These are phyloP conservation scores for Jatropha curcas DNA, from an alignment of 345 rosid species.

Conservation along the genomic window DNA sequence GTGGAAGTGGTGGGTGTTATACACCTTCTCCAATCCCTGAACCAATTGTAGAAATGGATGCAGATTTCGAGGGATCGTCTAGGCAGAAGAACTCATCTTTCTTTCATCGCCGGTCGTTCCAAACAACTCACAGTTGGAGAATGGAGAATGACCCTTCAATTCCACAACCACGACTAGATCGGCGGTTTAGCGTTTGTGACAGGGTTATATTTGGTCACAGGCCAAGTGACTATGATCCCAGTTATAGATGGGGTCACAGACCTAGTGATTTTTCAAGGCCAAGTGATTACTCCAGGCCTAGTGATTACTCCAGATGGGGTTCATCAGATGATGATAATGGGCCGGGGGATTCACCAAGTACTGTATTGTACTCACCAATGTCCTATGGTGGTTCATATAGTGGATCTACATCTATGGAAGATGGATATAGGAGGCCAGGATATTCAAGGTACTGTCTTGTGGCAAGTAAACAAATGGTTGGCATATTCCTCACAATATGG, in stretches of 20 bases:
- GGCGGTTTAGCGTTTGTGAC: slow-evolving; percentile 92
- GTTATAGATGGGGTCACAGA: slow-evolving; percentile 47
- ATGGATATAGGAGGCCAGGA: slow-evolving; percentile 63
- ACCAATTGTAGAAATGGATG: slow-evolving; percentile 88
- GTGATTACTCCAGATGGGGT: slow-evolving; percentile 91
- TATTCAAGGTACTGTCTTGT: slow-evolving; percentile 82
- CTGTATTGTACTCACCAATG: slow-evolving; percentile 74
- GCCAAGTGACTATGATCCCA: slow-evolving; percentile 70
- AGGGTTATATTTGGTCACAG: slow-evolving; percentile 79
- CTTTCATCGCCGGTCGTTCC: slow-evolving; percentile 89
- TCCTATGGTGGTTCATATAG: slow-evolving; percentile 38
- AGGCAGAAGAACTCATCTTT: slow-evolving; percentile 79
- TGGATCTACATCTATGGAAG: slow-evolving; percentile 59
- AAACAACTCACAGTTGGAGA: slow-evolving; percentile 83
- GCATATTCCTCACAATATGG: slow-evolving; percentile 92
- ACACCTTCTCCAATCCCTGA: slow-evolving; percentile 90
- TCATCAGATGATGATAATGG: slow-evolving; percentile 95
- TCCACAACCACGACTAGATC: slow-evolving; percentile 67
- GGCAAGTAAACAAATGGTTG: slow-evolving; percentile 97
- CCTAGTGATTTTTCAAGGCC: slow-evolving; percentile 80
- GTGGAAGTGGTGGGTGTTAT: slow-evolving; percentile 65
- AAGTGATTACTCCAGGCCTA: slow-evolving; percentile 86
- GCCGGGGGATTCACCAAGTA: slow-evolving; percentile 86
- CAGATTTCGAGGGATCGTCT: slow-evolving; percentile 92
- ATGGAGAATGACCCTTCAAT: slow-evolving; percentile 71